A percentile compares a stretch with the other conserved stretches of the same genome.
These are phyloP conservation scores for Adansonia madagascariensis DNA, from an alignment of 441 rosid genomes.

Conservation along the genomic window DNA sequence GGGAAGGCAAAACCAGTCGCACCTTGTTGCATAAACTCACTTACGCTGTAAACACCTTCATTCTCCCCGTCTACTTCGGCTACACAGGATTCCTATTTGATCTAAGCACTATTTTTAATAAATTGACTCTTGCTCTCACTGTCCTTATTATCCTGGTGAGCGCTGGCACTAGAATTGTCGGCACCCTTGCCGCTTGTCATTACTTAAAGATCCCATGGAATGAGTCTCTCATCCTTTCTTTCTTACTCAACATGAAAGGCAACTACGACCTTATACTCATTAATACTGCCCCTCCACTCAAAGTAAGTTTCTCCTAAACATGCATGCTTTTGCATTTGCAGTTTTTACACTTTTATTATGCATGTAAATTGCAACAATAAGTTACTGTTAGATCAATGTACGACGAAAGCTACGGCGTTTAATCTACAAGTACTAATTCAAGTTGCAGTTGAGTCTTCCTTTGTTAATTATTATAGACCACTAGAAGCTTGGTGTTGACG, in stretches of 20 bases:
- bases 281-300: constrained; percentile 27
- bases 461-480: neutral
- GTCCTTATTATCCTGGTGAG: constrained; percentile 43
- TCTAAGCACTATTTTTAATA: constrained; percentile 21
- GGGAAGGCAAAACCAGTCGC: constrained; percentile 77
- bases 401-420: neutral
- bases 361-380: neutral
- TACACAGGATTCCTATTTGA: constrained; percentile 73
- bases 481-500: neutral
- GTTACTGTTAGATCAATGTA: neutral
- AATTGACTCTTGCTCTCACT: constrained; percentile 26
- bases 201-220: constrained; percentile 53
- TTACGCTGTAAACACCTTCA: constrained; percentile 68
- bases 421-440: neutral
- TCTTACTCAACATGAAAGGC: constrained; percentile 71
- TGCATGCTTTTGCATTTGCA: neutral
- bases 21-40: constrained; percentile 64
- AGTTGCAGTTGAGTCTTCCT: neutral
- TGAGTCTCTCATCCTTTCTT: constrained; percentile 57
- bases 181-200: constrained; percentile 58
- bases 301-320: constrained; percentile 24
- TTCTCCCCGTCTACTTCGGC: constrained; percentile 83
- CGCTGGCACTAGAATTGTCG: constrained; percentile 55
- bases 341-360: neutral
- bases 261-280: constrained; percentile 64